Percentiles rank a stretch among this genome's conserved stretches.
These are phyloP conservation scores for Trichaptum fuscoviolaceum DNA, from an alignment of 768 basidiomycete species.

Conservation along the genomic window DNA sequence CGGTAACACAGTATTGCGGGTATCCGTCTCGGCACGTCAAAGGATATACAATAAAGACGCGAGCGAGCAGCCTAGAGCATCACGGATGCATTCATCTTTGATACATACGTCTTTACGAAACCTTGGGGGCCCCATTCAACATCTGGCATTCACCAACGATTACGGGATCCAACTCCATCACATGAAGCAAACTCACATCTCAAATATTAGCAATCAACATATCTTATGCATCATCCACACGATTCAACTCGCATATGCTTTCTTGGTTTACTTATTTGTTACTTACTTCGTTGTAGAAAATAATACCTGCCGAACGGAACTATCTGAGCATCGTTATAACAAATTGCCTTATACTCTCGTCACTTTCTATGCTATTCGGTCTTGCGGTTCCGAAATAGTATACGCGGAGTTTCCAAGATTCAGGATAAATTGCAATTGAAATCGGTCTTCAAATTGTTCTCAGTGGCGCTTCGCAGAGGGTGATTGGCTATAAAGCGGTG, in stretches of 20 bases:
- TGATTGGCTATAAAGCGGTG: conserved; percentile 1
- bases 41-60: background rate
- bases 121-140: background rate
- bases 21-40: background rate
- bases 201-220: background rate
- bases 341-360: conserved; percentile 13
- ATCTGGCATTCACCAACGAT: background rate
- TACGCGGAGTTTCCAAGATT: background rate
- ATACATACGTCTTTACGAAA: background rate
- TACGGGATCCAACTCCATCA: background rate
- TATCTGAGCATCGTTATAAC: no score
- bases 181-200: background rate
- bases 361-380: background rate
- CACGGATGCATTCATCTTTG: background rate
- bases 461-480: background rate
- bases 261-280: conserved; percentile 17
- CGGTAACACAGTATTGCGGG: background rate
- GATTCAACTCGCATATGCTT: conserved; percentile 43
- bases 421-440: background rate
- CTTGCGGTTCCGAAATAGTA: background rate
- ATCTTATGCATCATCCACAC: conserved; percentile 18
- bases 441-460: background rate
- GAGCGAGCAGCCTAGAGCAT: background rate
- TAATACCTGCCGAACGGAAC: no score
- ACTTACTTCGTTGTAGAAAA: conserved; percentile 13